A percentile compares a stretch with the other conserved stretches of the same genome.
phyloP scores from a whole-genome alignment of 2,329 filamentous ascomycete genomes.

The Geoglossum cookeanum region DNA sequence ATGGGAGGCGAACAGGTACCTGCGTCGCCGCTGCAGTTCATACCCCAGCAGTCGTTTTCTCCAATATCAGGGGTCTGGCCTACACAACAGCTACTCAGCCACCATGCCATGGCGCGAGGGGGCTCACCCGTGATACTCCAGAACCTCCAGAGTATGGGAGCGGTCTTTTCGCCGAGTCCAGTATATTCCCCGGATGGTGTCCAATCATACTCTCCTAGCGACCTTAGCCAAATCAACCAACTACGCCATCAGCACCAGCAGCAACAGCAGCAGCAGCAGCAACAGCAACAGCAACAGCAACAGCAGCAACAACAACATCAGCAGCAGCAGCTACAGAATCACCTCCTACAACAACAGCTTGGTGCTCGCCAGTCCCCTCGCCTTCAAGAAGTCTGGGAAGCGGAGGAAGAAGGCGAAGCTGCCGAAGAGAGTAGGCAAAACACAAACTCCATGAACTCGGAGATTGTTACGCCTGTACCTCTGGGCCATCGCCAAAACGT shows the following conservation, averaged over 20 bases:
- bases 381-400: background rate
- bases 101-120: constrained; percentile 20
- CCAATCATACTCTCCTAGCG: background rate
- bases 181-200: background rate
- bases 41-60: constrained; percentile 42
- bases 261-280: constrained; percentile 26
- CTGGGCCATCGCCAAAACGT: constrained; percentile 50
- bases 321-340: background rate
- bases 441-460: constrained; percentile 14
- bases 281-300: constrained; percentile 5
- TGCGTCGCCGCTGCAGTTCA: constrained; percentile 47
- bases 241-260: constrained; percentile 31
- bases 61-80: constrained; percentile 24
- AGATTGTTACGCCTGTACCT: constrained; percentile 41
- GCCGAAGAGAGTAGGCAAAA: background rate
- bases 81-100: constrained; percentile 21
- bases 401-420: background rate
- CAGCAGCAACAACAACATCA: background rate
- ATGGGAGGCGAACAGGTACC: constrained; percentile 13
- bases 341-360: background rate
- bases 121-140: constrained; percentile 20
- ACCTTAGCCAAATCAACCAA: background rate
- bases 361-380: constrained; percentile 1
- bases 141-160: constrained; percentile 6
- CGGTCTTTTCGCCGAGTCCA: background rate